Evolutionary conservation across 1,284 basidiomycete species (phyloP).

Genomic region (Sanghuangporus weigelae): DNA sequence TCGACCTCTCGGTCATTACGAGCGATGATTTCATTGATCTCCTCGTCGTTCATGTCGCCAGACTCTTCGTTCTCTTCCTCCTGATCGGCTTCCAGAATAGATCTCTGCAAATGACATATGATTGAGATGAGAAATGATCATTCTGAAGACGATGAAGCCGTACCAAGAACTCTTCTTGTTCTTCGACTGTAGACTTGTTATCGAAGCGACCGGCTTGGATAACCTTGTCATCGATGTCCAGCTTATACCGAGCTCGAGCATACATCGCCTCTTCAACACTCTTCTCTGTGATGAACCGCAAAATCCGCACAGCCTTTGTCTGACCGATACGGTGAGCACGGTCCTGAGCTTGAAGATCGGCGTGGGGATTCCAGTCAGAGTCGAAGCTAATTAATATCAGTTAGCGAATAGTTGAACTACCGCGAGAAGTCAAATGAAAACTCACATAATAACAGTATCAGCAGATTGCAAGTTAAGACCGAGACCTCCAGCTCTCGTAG

Average conservation of each 20-base stretch:
- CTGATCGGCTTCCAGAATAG: conserved; percentile 83
- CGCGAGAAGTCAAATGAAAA: conserved; percentile 26
- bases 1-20: conserved; percentile 78
- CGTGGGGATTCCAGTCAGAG: conserved; percentile 94
- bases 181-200: conserved; percentile 96
- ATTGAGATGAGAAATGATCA: background rate
- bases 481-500: conserved; percentile 95
- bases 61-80: conserved; percentile 92
- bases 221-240: conserved; percentile 99
- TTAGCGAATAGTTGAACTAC: background rate
- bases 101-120: conserved; percentile 45
- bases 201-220: conserved; percentile 99
- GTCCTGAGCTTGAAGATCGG: conserved; percentile 98
- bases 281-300: conserved; percentile 96
- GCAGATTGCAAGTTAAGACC: conserved; percentile 98
- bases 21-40: conserved; percentile 91
- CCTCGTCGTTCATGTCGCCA: conserved; percentile 95
- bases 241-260: conserved; percentile 90
- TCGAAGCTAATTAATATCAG: conserved; percentile 60
- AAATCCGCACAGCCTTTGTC: conserved; percentile 95
- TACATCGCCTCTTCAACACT: conserved; percentile 98
- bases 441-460: conserved; percentile 97
- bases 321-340: conserved; percentile 99
- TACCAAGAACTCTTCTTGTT: conserved; percentile 93
- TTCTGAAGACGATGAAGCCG: conserved; percentile 28